Base-by-base conservation (phyloP, 2,329 filamentous ascomycete species). In the Diaporthe sp. region DNA sequence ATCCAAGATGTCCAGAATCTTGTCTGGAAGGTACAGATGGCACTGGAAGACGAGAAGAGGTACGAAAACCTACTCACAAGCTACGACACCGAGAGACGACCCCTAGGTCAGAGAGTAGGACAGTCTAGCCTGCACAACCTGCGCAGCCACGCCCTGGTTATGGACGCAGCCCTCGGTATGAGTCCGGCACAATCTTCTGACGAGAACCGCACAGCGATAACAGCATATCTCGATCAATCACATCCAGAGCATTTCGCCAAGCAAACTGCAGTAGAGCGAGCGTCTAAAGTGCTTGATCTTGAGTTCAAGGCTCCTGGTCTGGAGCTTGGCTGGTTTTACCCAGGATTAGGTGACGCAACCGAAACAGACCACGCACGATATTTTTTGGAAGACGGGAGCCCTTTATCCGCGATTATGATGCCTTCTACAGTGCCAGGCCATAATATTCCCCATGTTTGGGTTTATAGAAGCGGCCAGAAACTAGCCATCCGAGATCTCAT, bases 1-100 rank as follows among this genome's bases (percentile, higher is more conserved):
- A 77, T 84, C 4, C 81, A 83, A 73, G 83, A 85, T 71, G 81
- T 79, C 1, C 80, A 82, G 47, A 84, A 84, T 72, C 77, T 85
- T 12, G 78, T 80, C 4, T 85, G 83, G 83, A 85, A 84, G 73
- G 77, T 84, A 10, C 78, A 78, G 22, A 76, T 81, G 22, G 80
- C 78, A 9, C 57, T 82, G 17, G 76, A 78, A 28, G 77, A 74
- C n/a, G 54, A 73, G 38, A 19, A 69, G 4, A 78, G 78, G 22
- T 78, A 75, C 15, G 77, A 80, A 9, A 28, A 50, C 1, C 74
- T 83, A 7, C 78, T 83, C 2, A 74, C 79, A 25, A 82, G 78
- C 15, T 84, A 83, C 76, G 80, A 81, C 50, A 73, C 71, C 19
- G 83, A 84, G 74, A 80, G 83, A n/a, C 78, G 80, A 17, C 82